Conservation (phyloP, 108 stramenopile genomes). For the Discostella pseudostelligera region DNA sequence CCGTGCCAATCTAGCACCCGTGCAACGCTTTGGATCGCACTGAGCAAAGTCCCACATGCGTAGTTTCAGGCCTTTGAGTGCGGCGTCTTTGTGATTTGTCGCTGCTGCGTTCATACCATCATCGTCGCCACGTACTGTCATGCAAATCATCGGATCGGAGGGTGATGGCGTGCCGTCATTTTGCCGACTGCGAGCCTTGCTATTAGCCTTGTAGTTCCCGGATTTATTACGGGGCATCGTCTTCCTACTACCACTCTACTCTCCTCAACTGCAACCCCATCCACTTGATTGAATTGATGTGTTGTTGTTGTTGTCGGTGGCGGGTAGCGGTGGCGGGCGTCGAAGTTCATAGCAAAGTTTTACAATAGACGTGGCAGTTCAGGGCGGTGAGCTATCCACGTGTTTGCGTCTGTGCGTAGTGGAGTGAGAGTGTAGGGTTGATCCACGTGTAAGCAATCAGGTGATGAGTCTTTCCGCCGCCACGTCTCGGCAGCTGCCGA, state of each 20-base stretch:
- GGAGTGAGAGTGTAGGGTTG: no score
- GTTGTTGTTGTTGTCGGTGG: no score
- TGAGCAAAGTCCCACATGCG: conserved; percentile 99
- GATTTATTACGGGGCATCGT: conserved; percentile 6
- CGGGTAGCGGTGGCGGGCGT: no score
- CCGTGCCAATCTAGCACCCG: conserved; percentile 86
- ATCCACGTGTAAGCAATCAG: no score
- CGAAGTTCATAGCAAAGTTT: no score
- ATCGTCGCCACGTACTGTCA: conserved; percentile 6
- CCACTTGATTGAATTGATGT: no score
- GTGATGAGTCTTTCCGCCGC: no score
- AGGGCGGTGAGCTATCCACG: no score
- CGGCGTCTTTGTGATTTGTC: not conserved
- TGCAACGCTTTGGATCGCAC: conserved; percentile 97
- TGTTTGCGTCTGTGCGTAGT: no score
- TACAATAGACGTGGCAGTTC: no score
- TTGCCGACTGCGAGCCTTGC: not conserved
- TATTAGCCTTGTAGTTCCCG: not conserved
- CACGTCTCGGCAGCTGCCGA: no score
- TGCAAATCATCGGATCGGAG: conserved; percentile 4
- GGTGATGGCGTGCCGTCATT: not conserved
- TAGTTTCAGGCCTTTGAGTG: conserved; percentile 63
- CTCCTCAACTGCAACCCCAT: no score
- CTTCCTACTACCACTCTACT: not conserved
- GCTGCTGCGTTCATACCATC: not conserved